Percentiles rank a stretch among this genome's conserved stretches.
Conservation (phyloP, 768 basidiomycete species). For the Boletellus ananiceps region DNA sequence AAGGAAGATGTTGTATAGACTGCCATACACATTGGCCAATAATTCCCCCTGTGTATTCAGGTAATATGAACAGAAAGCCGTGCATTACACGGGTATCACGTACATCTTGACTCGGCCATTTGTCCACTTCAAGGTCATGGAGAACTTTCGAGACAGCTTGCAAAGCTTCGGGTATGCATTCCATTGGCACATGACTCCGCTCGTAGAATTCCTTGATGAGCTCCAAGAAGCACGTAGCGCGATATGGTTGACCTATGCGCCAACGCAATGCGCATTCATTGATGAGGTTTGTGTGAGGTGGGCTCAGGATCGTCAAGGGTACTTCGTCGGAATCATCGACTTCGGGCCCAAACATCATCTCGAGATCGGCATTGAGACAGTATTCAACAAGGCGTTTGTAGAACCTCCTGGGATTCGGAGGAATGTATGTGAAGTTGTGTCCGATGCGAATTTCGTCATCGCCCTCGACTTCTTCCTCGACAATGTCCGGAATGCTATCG, state of each 20-base stretch:
- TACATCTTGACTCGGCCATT: slow-evolving; percentile 83
- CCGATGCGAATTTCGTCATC: slow-evolving; percentile 72
- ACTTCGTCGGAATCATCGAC: slow-evolving; percentile 97
- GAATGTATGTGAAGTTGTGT: slow-evolving; percentile 85
- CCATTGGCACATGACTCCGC: slow-evolving; percentile 85
- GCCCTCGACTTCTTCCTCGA: slow-evolving; percentile 41
- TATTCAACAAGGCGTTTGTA: slow-evolving; percentile 82
- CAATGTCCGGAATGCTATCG: slow-evolving; percentile 32
- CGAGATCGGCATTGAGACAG: slow-evolving; percentile 81
- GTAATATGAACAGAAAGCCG: slow-evolving; percentile 4
- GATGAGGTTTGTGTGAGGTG: slow-evolving; percentile 74
- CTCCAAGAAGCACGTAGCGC: slow-evolving; percentile 76
- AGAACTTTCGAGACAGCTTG: slow-evolving; percentile 66
- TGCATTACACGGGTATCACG: slow-evolving; percentile 29
- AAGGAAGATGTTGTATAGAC: slow-evolving; percentile 83
- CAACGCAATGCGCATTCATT: slow-evolving; percentile 86
- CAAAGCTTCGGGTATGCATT: slow-evolving; percentile 90
- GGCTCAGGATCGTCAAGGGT: slow-evolving; percentile 83
- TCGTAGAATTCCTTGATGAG: slow-evolving; percentile 85
- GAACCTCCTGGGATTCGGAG: slow-evolving; percentile 78
- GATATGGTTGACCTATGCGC: slow-evolving; percentile 79
- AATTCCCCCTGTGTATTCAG: slow-evolving; percentile 52
- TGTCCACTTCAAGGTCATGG: slow-evolving; percentile 62
- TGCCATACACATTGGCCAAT: slow-evolving; percentile 61
- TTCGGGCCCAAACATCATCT: slow-evolving; percentile 83